A percentile compares a stretch with the other conserved stretches of the same genome.
Evolutionary conservation across 2,329 filamentous ascomycete genomes (phyloP).

Genomic region (Botrytis squamosa): DNA sequence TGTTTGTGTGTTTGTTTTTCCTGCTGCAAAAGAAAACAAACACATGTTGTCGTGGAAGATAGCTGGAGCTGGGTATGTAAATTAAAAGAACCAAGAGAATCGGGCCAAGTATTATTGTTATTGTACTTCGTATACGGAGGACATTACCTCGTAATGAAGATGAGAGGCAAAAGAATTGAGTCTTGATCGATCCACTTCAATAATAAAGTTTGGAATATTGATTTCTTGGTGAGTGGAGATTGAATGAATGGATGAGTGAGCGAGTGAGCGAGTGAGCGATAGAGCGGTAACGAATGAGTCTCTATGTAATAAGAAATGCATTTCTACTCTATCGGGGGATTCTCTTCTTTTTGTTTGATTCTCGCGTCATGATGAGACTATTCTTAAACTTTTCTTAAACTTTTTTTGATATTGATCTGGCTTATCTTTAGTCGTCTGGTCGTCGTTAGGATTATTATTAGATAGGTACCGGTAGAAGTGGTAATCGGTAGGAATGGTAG

Average conservation of each 20-base stretch:
- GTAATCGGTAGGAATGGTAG: too few relatives aligned
- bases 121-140: neutral
- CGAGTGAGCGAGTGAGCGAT: neutral
- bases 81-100: neutral
- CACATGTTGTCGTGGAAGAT: neutral
- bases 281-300: neutral
- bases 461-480: neutral
- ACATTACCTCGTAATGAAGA: neutral
- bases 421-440: neutral
- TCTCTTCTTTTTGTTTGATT: neutral
- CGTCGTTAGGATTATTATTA: neutral
- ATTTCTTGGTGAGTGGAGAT: constrained; percentile 10
- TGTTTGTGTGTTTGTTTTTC: neutral
- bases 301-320: neutral
- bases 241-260: neutral
- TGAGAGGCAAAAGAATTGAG: neutral
- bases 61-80: neutral
- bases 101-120: neutral
- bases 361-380: neutral
- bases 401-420: neutral
- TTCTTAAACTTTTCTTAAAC: neutral
- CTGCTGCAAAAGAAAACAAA: neutral
- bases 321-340: neutral
- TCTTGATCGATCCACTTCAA: neutral
- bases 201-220: neutral